Conservation (phyloP, 2,329 filamentous ascomycete species). For the Dothidotthia symphoricarpi region DNA sequence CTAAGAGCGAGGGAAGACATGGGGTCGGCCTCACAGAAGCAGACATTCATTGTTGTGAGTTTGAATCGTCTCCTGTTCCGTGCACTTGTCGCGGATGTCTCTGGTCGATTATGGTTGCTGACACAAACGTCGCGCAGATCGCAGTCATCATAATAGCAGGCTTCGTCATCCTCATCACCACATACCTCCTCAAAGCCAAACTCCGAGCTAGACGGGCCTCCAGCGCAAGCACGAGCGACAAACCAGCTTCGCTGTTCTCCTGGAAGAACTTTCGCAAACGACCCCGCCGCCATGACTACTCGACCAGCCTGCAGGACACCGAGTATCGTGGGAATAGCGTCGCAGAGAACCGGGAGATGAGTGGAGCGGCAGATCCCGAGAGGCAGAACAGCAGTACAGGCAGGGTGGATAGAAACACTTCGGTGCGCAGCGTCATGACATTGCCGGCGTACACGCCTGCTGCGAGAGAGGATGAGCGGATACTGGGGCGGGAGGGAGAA, state of each 20-base stretch:
- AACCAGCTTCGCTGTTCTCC: conserved; percentile 35
- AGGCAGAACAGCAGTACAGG: conserved; percentile 31
- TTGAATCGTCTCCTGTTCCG: neutral
- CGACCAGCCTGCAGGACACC: conserved; percentile 35
- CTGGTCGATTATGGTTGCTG: conserved; percentile 3
- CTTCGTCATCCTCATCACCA: conserved; percentile 35
- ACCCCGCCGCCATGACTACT: conserved; percentile 33
- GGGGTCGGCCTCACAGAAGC: conserved; percentile 22
- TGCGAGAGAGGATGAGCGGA: conserved; percentile 72
- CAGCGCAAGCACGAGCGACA: conserved; percentile 18
- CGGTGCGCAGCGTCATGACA: conserved; percentile 90
- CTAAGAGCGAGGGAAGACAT: conserved; percentile 19
- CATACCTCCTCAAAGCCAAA: conserved; percentile 31
- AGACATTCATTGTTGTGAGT: conserved; percentile 33
- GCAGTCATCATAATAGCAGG: conserved; percentile 28
- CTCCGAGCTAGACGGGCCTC: conserved; percentile 22
- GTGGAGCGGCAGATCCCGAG: conserved; percentile 29
- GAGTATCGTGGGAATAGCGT: conserved; percentile 24
- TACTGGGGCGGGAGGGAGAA: conserved; percentile 86
- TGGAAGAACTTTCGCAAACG: conserved; percentile 29
- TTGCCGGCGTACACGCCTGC: conserved; percentile 78
- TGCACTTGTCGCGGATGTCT: neutral
- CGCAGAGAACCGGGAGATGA: conserved; percentile 32
- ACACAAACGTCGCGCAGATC: conserved; percentile 21
- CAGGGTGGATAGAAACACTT: conserved; percentile 75